phyloP scores from a whole-genome alignment of 73 alveolate species.

The Effrenium voratum region DNA sequence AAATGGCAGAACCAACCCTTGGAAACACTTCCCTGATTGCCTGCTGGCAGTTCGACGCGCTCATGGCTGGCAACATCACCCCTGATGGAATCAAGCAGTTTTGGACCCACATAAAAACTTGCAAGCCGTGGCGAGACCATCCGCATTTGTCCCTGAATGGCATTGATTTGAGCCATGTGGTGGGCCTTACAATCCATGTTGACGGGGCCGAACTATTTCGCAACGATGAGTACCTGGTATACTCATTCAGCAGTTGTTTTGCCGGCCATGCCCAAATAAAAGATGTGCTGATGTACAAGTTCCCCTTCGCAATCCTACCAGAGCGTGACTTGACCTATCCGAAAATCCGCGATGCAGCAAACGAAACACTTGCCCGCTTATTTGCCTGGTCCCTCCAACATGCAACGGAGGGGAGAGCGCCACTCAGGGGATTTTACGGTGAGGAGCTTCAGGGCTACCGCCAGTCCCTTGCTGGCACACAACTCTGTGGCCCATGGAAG shows the following conservation, averaged over 20 bases:
- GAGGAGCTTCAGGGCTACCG: too few species aligned
- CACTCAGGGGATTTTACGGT: too few species aligned
- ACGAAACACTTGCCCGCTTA: too few species aligned
- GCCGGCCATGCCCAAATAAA: background rate
- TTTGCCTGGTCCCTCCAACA: too few species aligned
- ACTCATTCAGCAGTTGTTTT: background rate
- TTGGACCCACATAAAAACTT: background rate
- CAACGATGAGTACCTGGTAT: background rate
- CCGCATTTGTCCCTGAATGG: background rate
- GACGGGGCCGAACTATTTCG: background rate
- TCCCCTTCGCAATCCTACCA: background rate
- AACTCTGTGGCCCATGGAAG: too few species aligned
- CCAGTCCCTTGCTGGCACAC: too few species aligned
- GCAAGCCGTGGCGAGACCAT: background rate
- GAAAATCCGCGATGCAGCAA: too few species aligned
- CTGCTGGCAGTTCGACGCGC: background rate
- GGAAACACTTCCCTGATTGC: background rate
- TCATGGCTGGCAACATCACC: background rate
- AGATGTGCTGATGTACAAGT: slow-evolving; percentile 13
- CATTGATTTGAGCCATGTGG: background rate
- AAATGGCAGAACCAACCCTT: too few species aligned
- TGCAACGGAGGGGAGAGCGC: too few species aligned
- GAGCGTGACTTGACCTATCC: too few species aligned
- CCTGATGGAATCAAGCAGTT: background rate
- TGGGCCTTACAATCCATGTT: slow-evolving; percentile 5